Percentiles rank a stretch among this genome's conserved stretches.
Conservation (phyloP, 257 asterid species). For the Solanum habrochaites region DNA sequence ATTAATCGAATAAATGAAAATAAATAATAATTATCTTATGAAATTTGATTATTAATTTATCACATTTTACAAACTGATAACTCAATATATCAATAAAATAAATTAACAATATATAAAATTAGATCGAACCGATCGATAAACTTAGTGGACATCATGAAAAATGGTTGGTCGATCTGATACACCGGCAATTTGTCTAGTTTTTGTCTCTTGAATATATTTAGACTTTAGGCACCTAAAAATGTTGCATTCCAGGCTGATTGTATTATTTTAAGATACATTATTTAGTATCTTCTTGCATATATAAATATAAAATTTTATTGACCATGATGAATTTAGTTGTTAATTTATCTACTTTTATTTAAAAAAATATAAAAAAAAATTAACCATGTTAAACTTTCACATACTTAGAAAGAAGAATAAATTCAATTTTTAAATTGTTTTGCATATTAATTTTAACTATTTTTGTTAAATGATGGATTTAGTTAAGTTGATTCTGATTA, state of each 20-base stretch:
- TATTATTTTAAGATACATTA: neutral
- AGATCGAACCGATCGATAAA: neutral
- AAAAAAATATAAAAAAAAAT: too few relatives aligned
- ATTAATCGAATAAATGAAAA: too few relatives aligned
- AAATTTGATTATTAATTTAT: too few relatives aligned
- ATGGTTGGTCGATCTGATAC: neutral
- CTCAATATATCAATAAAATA: too few relatives aligned
- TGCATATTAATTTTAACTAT: neutral
- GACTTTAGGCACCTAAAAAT: neutral
- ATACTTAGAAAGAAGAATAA: neutral
- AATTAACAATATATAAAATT: too few relatives aligned
- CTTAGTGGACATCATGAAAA: too few relatives aligned
- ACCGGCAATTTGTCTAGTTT: neutral
- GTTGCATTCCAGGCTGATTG: neutral
- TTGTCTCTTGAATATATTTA: neutral
- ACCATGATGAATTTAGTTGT: neutral
- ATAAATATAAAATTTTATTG: neutral
- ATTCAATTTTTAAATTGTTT: neutral
- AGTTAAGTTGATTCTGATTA: neutral
- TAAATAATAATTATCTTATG: too few relatives aligned
- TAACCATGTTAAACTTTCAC: neutral
- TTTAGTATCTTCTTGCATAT: neutral
- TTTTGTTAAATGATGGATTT: too few relatives aligned
- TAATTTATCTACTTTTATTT: too few relatives aligned
- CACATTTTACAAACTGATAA: too few relatives aligned